Evolutionary conservation across 2,329 filamentous ascomycete genomes (phyloP).

Genomic region (Beauveria sp.): DNA sequence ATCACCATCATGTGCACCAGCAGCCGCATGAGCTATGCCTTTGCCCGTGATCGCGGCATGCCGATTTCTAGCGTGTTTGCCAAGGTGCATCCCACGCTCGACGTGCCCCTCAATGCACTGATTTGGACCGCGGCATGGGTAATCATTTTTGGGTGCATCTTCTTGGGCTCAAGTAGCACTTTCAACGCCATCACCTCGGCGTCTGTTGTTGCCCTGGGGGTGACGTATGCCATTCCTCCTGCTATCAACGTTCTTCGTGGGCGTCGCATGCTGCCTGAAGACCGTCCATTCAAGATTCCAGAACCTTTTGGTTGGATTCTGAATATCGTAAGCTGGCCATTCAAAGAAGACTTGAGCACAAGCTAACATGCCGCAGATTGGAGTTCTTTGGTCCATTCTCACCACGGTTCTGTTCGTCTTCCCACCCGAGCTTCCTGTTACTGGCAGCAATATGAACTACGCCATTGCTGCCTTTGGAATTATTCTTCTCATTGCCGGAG

Average conservation of each 20-base stretch:
- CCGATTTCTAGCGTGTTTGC: slow-evolving; percentile 54
- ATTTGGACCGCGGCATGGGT: slow-evolving; percentile 53
- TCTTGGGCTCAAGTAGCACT: slow-evolving; percentile 55
- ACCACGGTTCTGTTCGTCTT: slow-evolving; percentile 53
- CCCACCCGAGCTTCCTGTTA: slow-evolving; percentile 39
- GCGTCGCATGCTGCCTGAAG: slow-evolving; percentile 5
- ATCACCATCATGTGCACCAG: slow-evolving; percentile 59
- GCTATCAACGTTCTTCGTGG: slow-evolving; percentile 46
- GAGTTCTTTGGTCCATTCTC: slow-evolving; percentile 58
- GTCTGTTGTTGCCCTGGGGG: slow-evolving; percentile 62
- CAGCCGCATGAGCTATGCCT: slow-evolving; percentile 60
- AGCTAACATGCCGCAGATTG: slow-evolving; percentile 21
- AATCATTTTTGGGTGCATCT: slow-evolving; percentile 61
- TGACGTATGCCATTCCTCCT: slow-evolving; percentile 69
- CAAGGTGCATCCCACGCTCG: slow-evolving; percentile 51
- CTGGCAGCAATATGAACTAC: slow-evolving; percentile 61
- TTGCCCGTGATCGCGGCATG: slow-evolving; percentile 56
- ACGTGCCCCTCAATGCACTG: slow-evolving; percentile 61
- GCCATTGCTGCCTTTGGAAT: slow-evolving; percentile 41
- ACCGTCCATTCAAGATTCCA: slow-evolving; percentile 7
- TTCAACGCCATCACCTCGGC: slow-evolving; percentile 67
- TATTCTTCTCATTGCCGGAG: slow-evolving; percentile 35
- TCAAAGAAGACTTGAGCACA: neutral
- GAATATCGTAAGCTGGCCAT: neutral
- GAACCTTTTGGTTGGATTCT: slow-evolving; percentile 8